These are phyloP conservation scores for Canavalia ensiformis DNA, from an alignment of 306 rosid genomes.

Conservation along the genomic window DNA sequence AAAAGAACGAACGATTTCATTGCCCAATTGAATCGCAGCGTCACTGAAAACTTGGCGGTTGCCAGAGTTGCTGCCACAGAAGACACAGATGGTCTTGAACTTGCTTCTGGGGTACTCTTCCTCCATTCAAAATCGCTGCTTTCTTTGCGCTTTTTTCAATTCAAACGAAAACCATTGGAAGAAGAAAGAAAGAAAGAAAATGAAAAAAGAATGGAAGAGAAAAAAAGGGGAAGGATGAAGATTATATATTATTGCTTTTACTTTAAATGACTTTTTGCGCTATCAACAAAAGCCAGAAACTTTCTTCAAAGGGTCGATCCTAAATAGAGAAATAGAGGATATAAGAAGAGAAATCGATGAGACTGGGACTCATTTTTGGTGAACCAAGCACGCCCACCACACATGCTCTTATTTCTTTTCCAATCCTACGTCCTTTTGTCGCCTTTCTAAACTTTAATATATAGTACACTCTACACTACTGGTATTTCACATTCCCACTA, in stretches of 20 bases:
- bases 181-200: slow-evolving; percentile 38
- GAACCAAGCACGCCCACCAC: slow-evolving; percentile 59
- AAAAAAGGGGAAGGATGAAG: slow-evolving; percentile 37
- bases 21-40: slow-evolving; percentile 86
- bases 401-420: slow-evolving; percentile 57
- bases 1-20: slow-evolving; percentile 74
- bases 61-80: slow-evolving; percentile 97
- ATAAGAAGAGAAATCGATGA: slow-evolving; percentile 41
- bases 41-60: slow-evolving; percentile 78
- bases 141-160: slow-evolving; percentile 35
- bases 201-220: neutral
- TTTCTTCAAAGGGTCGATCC: slow-evolving; percentile 53
- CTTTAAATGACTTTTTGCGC: slow-evolving; percentile 43
- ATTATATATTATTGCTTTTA: slow-evolving; percentile 1
- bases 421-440: slow-evolving; percentile 63
- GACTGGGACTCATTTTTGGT: slow-evolving; percentile 38
- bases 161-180: slow-evolving; percentile 53
- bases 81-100: slow-evolving; percentile 85
- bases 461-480: neutral
- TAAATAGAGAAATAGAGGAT: slow-evolving; percentile 48
- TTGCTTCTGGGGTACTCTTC: slow-evolving; percentile 66
- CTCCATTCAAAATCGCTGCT: slow-evolving; percentile 70
- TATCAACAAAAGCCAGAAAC: slow-evolving; percentile 46
- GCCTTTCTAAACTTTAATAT: slow-evolving; percentile 39
- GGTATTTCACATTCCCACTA: neutral